Evolutionary conservation across 2,329 filamentous ascomycete species (phyloP).

Genomic region (Fusarium fujikuroi): DNA sequence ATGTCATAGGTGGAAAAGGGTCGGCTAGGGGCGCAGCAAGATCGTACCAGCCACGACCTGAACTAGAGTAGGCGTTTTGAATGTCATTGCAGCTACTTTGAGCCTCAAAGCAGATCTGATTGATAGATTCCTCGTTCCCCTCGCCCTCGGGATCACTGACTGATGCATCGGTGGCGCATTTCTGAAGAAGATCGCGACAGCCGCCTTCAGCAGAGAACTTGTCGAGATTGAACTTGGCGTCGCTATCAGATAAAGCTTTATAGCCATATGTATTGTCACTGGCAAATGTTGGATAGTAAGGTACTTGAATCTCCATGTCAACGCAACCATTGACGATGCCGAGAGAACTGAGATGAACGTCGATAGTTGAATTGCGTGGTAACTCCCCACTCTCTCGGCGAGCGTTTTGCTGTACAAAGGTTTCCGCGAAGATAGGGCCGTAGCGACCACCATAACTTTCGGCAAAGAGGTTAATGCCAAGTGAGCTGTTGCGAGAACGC

Average conservation of each 20-base stretch:
- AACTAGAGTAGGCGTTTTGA: constrained; percentile 65
- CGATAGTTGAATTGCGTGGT: constrained; percentile 61
- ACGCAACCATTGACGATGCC: constrained; percentile 79
- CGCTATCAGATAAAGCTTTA: constrained; percentile 63
- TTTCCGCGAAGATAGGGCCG: constrained; percentile 70
- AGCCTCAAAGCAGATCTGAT: constrained; percentile 64
- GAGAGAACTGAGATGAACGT: constrained; percentile 70
- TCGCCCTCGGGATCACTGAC: constrained; percentile 54
- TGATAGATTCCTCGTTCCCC: constrained; percentile 53
- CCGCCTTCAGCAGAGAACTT: constrained; percentile 52
- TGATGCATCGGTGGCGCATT: constrained; percentile 60
- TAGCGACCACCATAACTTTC: constrained; percentile 79
- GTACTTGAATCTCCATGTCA: constrained; percentile 70
- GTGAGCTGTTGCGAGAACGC: constrained; percentile 52
- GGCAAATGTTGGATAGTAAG: constrained; percentile 67
- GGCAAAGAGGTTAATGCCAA: constrained; percentile 73
- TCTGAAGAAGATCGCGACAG: constrained; percentile 63
- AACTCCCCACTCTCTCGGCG: constrained; percentile 62
- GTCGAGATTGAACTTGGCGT: constrained; percentile 58
- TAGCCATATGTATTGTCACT: constrained; percentile 75
- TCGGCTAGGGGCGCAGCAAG: constrained; percentile 66
- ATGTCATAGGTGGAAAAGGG: constrained; percentile 71
- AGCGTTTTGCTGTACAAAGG: constrained; percentile 71
- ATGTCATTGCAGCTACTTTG: constrained; percentile 58
- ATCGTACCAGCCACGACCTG: constrained; percentile 69